Conservation (phyloP, 257 asterid genomes). For the Linderniella brevidens region DNA sequence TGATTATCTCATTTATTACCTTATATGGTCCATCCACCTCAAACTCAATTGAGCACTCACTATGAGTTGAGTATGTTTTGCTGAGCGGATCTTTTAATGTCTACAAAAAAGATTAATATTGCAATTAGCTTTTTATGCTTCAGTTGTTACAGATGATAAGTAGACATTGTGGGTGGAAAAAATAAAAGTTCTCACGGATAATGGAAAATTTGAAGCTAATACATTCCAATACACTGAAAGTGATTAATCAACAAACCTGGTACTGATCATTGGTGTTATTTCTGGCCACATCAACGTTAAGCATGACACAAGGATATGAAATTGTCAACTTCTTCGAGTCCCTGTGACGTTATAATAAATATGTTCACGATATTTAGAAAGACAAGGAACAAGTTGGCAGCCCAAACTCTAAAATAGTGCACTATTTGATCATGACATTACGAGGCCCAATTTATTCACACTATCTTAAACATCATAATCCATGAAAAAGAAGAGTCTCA, state of each 20-base stretch:
- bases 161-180: constrained; percentile 12
- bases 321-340: constrained; percentile 73
- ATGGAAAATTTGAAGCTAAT: neutral
- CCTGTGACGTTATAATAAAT: constrained; percentile 32
- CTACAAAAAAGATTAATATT: constrained; percentile 34
- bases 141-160: constrained; percentile 8
- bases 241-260: constrained; percentile 40
- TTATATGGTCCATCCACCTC: constrained; percentile 99
- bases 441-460: too few relatives aligned
- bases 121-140: constrained; percentile 8
- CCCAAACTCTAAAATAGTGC: constrained; percentile 2
- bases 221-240: neutral
- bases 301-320: constrained; percentile 99
- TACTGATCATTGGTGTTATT: constrained; percentile 95
- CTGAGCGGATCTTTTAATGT: constrained; percentile 57
- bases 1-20: constrained; percentile 35
- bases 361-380: constrained; percentile 9
- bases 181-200: constrained; percentile 5
- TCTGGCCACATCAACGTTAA: constrained; percentile 92
- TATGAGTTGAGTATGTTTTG: constrained; percentile 67
- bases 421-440: too few relatives aligned
- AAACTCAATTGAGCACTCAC: constrained; percentile 97
- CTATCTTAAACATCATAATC: constrained; percentile 5
- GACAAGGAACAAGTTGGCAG: constrained; percentile 10
- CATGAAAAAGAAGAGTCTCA: constrained; percentile 8